Evolutionary conservation across 441 rosid species (phyloP).

Genomic region (Jatropha podagrica): DNA sequence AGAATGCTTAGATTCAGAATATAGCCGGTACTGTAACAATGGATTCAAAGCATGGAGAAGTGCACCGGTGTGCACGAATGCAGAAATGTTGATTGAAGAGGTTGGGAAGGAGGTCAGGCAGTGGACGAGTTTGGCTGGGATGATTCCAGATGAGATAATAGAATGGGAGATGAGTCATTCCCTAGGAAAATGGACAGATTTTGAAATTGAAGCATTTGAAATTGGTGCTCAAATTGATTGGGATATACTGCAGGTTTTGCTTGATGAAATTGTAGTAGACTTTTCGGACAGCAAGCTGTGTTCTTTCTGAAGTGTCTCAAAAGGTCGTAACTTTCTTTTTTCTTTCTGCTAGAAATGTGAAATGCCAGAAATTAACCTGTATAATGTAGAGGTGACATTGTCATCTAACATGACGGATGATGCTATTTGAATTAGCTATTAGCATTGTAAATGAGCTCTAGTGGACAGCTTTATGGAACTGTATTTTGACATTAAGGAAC

Average conservation of each 20-base stretch:
- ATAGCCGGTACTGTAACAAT: slow-evolving; percentile 29
- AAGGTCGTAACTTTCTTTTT: background rate
- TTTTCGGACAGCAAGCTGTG: slow-evolving; percentile 16
- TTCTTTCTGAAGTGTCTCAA: background rate
- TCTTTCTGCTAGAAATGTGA: background rate
- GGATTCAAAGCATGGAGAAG: slow-evolving; percentile 54
- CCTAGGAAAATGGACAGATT: slow-evolving; percentile 68
- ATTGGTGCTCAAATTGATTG: slow-evolving; percentile 50
- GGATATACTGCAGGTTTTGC: slow-evolving; percentile 50
- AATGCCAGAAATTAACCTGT: background rate
- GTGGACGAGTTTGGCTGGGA: slow-evolving; percentile 46
- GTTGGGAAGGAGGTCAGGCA: slow-evolving; percentile 53
- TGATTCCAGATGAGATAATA: slow-evolving; percentile 55
- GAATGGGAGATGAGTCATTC: slow-evolving; percentile 54
- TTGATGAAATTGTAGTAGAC: slow-evolving; percentile 62
- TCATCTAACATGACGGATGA: background rate
- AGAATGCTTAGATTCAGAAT: slow-evolving; percentile 64
- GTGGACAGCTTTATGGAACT: background rate
- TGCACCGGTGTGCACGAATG: slow-evolving; percentile 26
- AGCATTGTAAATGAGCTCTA: background rate
- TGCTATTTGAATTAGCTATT: background rate
- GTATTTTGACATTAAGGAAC: background rate
- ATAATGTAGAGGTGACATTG: background rate
- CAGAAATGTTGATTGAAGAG: slow-evolving; percentile 40
- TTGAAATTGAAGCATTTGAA: slow-evolving; percentile 56